Conservation (phyloP, 768 basidiomycete genomes). For the Suillus subaureus region DNA sequence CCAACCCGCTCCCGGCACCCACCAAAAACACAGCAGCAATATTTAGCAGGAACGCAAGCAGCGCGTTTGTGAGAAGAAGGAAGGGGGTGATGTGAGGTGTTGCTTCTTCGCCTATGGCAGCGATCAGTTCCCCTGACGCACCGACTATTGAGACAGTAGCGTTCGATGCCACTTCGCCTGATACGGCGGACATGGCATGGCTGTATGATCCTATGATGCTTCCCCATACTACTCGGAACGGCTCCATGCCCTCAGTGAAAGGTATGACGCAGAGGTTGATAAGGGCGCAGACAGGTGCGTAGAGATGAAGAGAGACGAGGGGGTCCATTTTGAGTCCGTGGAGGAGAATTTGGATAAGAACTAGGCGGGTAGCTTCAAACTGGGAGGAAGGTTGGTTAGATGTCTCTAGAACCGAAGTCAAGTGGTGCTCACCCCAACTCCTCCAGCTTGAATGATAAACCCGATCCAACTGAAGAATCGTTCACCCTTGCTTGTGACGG, state of each 20-base stretch:
- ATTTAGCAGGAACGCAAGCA: constrained; percentile 86
- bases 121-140: background rate
- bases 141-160: background rate
- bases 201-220: constrained; percentile 24
- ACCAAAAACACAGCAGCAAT: constrained; percentile 95
- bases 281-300: constrained; percentile 90
- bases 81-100: constrained; percentile 53
- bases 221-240: constrained; percentile 50
- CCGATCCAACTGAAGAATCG: constrained; percentile 83
- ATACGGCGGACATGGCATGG: background rate
- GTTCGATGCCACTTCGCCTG: background rate
- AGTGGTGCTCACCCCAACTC: constrained; percentile 60
- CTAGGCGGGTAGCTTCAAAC: constrained; percentile 93
- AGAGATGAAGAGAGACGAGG: constrained; percentile 92
- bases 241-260: constrained; percentile 89
- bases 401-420: background rate
- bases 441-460: constrained; percentile 85
- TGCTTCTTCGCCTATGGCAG: background rate
- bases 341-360: constrained; percentile 94
- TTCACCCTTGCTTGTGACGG: constrained; percentile 89
- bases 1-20: constrained; percentile 81
- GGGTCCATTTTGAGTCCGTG: constrained; percentile 99
- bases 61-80: constrained; percentile 81
- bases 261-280: constrained; percentile 88
- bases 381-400: constrained; percentile 9